A percentile compares a stretch with the other conserved stretches of the same genome.
phyloP scores from a whole-genome alignment of 148 eudicot genomes.

The Euryodendron excelsum region DNA sequence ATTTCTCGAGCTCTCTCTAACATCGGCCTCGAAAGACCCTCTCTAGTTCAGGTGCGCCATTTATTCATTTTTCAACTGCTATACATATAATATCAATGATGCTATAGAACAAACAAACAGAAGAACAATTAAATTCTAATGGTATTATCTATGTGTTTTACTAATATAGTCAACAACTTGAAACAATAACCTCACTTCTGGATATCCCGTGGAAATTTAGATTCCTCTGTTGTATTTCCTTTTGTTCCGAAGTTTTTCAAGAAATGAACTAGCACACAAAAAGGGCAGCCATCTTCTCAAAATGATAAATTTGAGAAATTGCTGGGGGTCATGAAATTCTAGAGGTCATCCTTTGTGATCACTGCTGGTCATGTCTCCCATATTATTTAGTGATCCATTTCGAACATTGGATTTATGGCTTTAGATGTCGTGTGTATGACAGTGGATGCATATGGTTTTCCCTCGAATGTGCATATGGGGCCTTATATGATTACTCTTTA shows the following conservation, averaged over 20 bases:
- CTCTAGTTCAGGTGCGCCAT: conserved; percentile 63
- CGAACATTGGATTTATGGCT: background rate
- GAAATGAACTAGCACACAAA: background rate
- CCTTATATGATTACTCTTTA: no score
- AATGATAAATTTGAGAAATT: background rate
- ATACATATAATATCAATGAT: background rate
- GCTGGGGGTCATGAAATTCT: background rate
- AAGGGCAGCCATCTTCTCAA: background rate
- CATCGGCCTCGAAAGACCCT: conserved; percentile 61
- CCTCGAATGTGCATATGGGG: background rate
- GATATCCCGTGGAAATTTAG: background rate
- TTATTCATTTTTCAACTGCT: no score
- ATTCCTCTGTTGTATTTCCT: background rate
- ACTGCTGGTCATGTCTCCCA: background rate
- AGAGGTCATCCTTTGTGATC: background rate
- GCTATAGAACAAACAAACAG: background rate
- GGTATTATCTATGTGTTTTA: no score
- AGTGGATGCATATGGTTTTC: background rate
- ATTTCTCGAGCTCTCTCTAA: conserved; percentile 48
- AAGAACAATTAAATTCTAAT: no score
- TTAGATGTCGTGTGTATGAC: background rate
- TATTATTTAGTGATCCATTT: background rate
- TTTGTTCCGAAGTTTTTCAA: background rate
- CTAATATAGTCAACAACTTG: no score
- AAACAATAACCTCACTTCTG: background rate